Evolutionary conservation across 805 yeast genomes (phyloP), one percentile per base, ranked within the genome.

Genomic region (Zygosaccharomyces pseudorouxii): DNA sequence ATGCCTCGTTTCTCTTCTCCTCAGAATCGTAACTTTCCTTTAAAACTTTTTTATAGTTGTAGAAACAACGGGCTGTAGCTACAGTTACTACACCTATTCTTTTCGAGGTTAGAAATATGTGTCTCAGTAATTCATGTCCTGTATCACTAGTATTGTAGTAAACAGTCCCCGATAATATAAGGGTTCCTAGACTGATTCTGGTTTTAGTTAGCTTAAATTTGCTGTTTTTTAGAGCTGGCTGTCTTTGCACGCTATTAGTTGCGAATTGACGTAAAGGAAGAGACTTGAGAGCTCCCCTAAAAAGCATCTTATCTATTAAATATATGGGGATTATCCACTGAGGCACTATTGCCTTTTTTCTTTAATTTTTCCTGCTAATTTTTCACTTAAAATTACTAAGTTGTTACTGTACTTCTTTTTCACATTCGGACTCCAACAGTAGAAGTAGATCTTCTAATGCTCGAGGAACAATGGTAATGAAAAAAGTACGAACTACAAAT

Each of bases 51-150:
- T 82, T 74, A 67, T 93, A 93, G 29, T 82, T 71, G 51, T 74
- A 72, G 56, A 92, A 83, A 64, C 98, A 92, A 51, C 82, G 72
- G 5, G 76, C 55, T 1, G 92, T 84, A 2, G 96, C 95, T 9
- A 74, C 64, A 0, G 83, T 70, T 0, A 85, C 92, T 3, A 82
- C 81, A 2, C 80, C 75, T 0, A 80, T 77, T 51, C 93, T 73
- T 52, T 60, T 80, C 75, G 55, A 65, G 58, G 67, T 70, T 62
- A 58, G 33, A 22, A 49, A 48, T 2, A 60, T 22, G 48, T 65
- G 67, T 29, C 55, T 54, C 2, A 59, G 9, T 5, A 55, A 48
- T 25, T 55, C 58, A 46, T 60, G 62, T 1, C 57, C 53, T 4
- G 61, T 53, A 8, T 63, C 66, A 45, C 62, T 61, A 0, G 64